phyloP scores from a whole-genome alignment of 2,329 filamentous ascomycete genomes.

The Sporothrix humicola region DNA sequence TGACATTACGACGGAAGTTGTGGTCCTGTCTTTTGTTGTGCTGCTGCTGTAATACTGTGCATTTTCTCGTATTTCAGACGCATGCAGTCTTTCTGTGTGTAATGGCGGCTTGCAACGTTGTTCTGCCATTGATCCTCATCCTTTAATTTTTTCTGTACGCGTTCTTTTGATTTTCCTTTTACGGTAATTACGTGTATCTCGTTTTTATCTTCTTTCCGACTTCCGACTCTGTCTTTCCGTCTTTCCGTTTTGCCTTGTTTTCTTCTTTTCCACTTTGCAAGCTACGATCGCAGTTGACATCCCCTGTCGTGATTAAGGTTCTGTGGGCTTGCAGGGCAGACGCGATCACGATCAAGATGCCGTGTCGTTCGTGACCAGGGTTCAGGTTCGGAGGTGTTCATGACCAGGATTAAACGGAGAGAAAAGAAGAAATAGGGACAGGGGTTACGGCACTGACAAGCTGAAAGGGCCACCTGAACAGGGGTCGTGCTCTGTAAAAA shows the following conservation, averaged over 20 bases:
- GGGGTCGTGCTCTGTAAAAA: not conserved
- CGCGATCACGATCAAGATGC: conserved; percentile 4
- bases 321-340: not conserved
- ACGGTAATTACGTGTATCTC: not conserved
- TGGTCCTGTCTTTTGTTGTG: too few relatives aligned
- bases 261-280: not conserved
- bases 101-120: too few relatives aligned
- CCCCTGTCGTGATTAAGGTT: not conserved
- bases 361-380: not conserved
- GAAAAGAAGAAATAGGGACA: not conserved
- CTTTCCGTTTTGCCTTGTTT: not conserved
- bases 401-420: not conserved
- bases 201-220: too few relatives aligned
- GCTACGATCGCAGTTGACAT: not conserved
- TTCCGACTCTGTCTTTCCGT: not conserved
- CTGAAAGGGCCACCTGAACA: conserved; percentile 2
- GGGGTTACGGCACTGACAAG: not conserved
- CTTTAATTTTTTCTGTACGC: not conserved
- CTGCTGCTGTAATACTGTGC: too few relatives aligned
- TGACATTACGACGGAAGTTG: not conserved
- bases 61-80: too few relatives aligned
- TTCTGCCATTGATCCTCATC: not conserved
- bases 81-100: too few relatives aligned
- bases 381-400: not conserved
- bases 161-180: not conserved